Conservation (phyloP, 1,284 basidiomycete genomes). For the Malassezia yamatoensis region DNA sequence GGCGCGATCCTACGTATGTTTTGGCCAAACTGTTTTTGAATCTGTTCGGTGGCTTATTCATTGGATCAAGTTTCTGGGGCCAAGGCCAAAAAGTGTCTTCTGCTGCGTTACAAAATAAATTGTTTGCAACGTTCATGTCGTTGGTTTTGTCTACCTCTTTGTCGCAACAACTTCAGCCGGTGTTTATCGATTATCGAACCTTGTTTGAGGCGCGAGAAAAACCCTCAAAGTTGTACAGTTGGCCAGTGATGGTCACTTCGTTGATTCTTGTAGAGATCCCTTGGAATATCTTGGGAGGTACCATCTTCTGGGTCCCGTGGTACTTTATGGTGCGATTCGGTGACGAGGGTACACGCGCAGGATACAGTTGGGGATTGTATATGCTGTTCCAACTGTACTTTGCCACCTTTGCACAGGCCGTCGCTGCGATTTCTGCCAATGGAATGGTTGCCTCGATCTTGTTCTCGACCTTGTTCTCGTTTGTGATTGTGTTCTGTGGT, state of each 20-base stretch:
- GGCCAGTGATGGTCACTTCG: conserved; percentile 58
- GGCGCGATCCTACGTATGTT: conserved; percentile 39
- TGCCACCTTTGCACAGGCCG: conserved; percentile 57
- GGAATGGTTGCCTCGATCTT: conserved; percentile 60
- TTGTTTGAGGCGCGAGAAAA: conserved; percentile 66
- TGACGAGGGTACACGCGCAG: conserved; percentile 19
- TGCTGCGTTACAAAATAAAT: conserved; percentile 59
- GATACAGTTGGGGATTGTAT: conserved; percentile 25
- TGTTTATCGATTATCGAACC: conserved; percentile 52
- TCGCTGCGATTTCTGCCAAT: conserved; percentile 60
- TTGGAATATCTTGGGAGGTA: conserved; percentile 37
- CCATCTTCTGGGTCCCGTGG: conserved; percentile 37
- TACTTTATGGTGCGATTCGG: conserved; percentile 32
- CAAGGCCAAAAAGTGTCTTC: conserved; percentile 23
- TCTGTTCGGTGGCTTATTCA: conserved; percentile 54
- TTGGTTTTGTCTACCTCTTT: conserved; percentile 36
- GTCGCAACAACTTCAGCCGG: conserved; percentile 47
- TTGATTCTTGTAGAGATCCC: conserved; percentile 49
- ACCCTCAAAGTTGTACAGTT: conserved; percentile 68
- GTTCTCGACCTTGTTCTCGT: conserved; percentile 59
- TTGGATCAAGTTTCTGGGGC: conserved; percentile 50
- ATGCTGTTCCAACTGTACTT: conserved; percentile 51
- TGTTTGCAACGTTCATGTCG: conserved; percentile 56
- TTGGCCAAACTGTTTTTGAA: conserved; percentile 51
- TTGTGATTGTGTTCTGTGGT: conserved; percentile 59